A percentile compares a stretch with the other conserved stretches of the same genome.
phyloP scores from a whole-genome alignment of 306 rosid genomes.

The Dryas drummondii region DNA sequence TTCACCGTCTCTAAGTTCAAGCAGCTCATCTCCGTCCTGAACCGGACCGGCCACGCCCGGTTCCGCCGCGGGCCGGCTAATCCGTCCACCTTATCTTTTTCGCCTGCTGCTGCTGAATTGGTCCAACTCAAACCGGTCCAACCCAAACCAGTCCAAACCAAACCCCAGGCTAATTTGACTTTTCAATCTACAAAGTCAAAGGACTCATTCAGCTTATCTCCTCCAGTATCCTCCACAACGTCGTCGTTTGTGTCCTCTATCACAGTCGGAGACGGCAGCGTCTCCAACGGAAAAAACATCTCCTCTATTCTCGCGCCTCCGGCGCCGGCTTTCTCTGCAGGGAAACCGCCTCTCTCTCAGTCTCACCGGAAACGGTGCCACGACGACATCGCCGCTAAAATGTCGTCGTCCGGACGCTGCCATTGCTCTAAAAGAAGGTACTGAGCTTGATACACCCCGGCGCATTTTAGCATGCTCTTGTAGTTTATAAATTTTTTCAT shows the following conservation, averaged over 20 bases:
- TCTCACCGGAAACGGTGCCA: slow-evolving; percentile 52
- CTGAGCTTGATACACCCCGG: background rate
- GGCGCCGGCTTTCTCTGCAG: slow-evolving; percentile 34
- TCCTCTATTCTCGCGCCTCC: slow-evolving; percentile 33
- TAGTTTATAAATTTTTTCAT: background rate
- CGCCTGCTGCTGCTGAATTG: background rate
- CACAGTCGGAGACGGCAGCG: slow-evolving; percentile 68
- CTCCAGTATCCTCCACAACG: slow-evolving; percentile 50
- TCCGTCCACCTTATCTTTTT: background rate
- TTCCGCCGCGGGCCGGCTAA: slow-evolving; percentile 71
- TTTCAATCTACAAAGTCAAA: slow-evolving; percentile 2
- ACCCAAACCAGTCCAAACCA: background rate
- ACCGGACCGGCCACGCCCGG: slow-evolving; percentile 86
- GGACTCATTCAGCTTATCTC: slow-evolving; percentile 37
- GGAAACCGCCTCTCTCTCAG: slow-evolving; percentile 62
- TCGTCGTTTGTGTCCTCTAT: slow-evolving; percentile 63
- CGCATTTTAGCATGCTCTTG: background rate
- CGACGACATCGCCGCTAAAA: slow-evolving; percentile 34
- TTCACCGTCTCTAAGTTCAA: slow-evolving; percentile 74
- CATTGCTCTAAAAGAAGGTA: slow-evolving; percentile 88
- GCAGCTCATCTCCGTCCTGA: slow-evolving; percentile 54
- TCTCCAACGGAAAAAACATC: slow-evolving; percentile 57
- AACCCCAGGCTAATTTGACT: background rate
- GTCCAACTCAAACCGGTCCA: too few species aligned
- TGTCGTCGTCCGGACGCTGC: slow-evolving; percentile 47